phyloP scores from a whole-genome alignment of 768 basidiomycete species.

The Mycena latifolia region DNA sequence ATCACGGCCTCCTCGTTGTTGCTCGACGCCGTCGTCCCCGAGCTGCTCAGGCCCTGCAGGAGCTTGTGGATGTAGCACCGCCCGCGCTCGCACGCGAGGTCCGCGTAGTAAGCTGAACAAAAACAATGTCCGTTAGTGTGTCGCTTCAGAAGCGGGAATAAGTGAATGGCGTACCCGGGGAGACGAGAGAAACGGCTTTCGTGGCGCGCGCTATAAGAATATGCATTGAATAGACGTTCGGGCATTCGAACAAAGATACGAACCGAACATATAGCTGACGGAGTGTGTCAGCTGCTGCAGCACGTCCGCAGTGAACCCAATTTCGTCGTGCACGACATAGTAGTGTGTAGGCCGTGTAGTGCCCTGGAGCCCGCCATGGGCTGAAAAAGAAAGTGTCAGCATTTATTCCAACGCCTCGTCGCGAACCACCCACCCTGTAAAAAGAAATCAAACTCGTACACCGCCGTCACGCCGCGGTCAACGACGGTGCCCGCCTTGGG shows the following conservation, averaged over 20 bases:
- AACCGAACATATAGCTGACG: conserved; percentile 76
- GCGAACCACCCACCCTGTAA: conserved; percentile 58
- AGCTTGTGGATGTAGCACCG: conserved; percentile 83
- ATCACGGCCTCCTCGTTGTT: conserved; percentile 62
- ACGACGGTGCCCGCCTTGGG: conserved; percentile 84
- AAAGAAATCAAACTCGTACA: conserved; percentile 76
- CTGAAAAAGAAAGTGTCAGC: conserved; percentile 47
- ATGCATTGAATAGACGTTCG: background rate
- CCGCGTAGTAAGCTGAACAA: conserved; percentile 90
- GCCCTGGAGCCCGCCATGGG: conserved; percentile 82
- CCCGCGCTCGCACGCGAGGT: conserved; percentile 74
- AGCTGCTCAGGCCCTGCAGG: conserved; percentile 61
- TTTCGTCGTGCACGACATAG: conserved; percentile 86
- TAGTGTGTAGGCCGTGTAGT: conserved; percentile 84
- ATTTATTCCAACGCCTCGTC: background rate
- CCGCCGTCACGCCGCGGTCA: conserved; percentile 81
- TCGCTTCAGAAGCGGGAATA: too few relatives aligned
- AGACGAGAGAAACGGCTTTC: conserved; percentile 85
- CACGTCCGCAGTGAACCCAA: conserved; percentile 73
- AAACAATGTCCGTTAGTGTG: too few relatives aligned
- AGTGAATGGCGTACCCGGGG: too few relatives aligned
- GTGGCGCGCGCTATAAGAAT: conserved; percentile 74
- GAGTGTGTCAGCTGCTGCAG: conserved; percentile 80
- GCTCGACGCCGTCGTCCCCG: conserved; percentile 49
- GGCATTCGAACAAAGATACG: background rate